Base-by-base conservation (phyloP, 2,329 filamentous ascomycete species). In the Mycosphaerella sp. region DNA sequence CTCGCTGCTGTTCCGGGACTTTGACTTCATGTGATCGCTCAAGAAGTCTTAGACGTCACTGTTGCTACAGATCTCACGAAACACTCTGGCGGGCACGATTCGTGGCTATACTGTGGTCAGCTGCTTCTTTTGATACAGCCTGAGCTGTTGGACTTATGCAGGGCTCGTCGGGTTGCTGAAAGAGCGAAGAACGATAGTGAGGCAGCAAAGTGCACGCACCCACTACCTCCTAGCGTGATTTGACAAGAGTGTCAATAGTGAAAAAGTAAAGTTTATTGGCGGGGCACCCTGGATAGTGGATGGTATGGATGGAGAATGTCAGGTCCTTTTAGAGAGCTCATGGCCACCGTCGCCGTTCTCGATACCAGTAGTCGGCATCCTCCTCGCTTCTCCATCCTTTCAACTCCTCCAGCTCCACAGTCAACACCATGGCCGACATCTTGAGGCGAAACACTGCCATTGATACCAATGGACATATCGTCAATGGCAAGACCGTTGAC, bases 401-500 rank as follows among this genome's bases (percentile, higher is more conserved):
- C 21, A 7, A 2, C 14, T 26, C n/a, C 41, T 39, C n/a, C 12
- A 8, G 21, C 48, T 21, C 6, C 31, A 12, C 31, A 12, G 31
- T 17, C 6, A 12, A 38, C 34, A 34, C 31, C 17, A 59, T 59
- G 57, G 53, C 45, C 36, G 12, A 48, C 21, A 17, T 59, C 8
- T 45, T 51, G n/a, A 54, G 49, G 54, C 57, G 57, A 29, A 50
- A 57, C 36, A 52, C 47, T 39, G 52, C 56, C 12, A 41, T 58
- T 7, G 34, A 43, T 21, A 41, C 43, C 26, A 58, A 58, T 71
- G 72, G 62, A 56, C 72, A 74, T 55, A 74, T 73, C 8, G 73
- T 74, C 51, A 76, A 75, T 57, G 77, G 76, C 55, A 56, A 51
- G n/a, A 67, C 61, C 1, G 76, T 76, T n/a, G 74, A 83, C 64